These are phyloP conservation scores for Starmerella scarabaei DNA, from an alignment of 805 yeast species.

Conservation along the genomic window DNA sequence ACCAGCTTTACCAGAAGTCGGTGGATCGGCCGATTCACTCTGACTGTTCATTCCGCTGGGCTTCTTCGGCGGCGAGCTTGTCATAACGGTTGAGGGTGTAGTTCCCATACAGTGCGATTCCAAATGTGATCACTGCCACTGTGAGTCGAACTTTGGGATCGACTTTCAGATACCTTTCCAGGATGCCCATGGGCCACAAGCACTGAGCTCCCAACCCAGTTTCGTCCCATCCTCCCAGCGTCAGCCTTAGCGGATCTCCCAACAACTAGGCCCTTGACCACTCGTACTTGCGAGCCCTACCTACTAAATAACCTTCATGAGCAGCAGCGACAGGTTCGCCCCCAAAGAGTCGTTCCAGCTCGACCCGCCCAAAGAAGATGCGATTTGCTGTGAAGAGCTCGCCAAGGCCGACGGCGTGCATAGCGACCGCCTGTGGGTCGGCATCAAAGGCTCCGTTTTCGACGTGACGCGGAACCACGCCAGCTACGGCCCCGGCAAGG, in stretches of 20 bases:
- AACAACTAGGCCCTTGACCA: too few species aligned
- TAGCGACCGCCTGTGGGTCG: slow-evolving; percentile 46
- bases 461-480: slow-evolving; percentile 57
- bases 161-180: slow-evolving; percentile 16
- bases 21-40: background rate
- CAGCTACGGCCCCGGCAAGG: slow-evolving; percentile 66
- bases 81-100: slow-evolving; percentile 17
- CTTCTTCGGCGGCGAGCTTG: slow-evolving; percentile 13
- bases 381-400: slow-evolving; percentile 34
- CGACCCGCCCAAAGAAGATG: slow-evolving; percentile 38
- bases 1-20: background rate
- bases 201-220: background rate
- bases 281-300: too few species aligned
- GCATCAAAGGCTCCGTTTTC: slow-evolving; percentile 61
- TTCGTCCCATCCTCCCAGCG: background rate
- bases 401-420: slow-evolving; percentile 35
- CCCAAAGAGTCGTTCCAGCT: slow-evolving; percentile 44
- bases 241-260: too few species aligned
- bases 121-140: slow-evolving; percentile 17
- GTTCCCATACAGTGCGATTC: slow-evolving; percentile 19
- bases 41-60: slow-evolving; percentile 1
- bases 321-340: slow-evolving; percentile 30
- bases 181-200: slow-evolving; percentile 9
- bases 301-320: slow-evolving; percentile 10
- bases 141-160: slow-evolving; percentile 17